These are phyloP conservation scores for Aspergillus heteromorphus DNA, from an alignment of 495 filamentous ascomycete genomes.

Conservation along the genomic window DNA sequence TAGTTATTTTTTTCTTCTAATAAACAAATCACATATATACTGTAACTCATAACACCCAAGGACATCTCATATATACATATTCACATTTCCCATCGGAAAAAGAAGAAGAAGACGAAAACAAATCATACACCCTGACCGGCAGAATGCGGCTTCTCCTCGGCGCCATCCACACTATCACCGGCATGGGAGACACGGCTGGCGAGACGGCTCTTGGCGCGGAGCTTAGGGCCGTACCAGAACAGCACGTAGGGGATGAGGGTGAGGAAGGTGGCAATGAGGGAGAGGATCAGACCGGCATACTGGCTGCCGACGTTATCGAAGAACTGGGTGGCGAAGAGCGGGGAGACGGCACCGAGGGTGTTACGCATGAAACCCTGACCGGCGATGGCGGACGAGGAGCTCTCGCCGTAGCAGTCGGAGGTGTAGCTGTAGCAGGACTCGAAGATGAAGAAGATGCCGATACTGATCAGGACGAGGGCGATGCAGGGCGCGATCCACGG, in stretches of 20 bases:
- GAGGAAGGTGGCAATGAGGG: slow-evolving; percentile 33
- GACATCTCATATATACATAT: neutral
- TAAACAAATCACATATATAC: neutral
- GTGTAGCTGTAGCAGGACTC: slow-evolving; percentile 43
- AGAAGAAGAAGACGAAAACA: neutral
- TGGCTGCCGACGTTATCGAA: slow-evolving; percentile 42
- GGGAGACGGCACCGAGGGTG: slow-evolving; percentile 44
- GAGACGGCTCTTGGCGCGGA: slow-evolving; percentile 33
- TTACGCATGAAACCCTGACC: slow-evolving; percentile 47
- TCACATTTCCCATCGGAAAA: neutral
- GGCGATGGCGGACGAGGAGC: slow-evolving; percentile 41
- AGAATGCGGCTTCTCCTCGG: neutral
- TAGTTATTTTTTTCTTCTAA: neutral
- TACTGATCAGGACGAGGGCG: slow-evolving; percentile 36
- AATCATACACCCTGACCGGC: neutral
- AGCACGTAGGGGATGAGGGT: slow-evolving; percentile 38
- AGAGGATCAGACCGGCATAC: slow-evolving; percentile 40
- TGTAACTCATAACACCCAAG: neutral
- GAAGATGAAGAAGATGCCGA: slow-evolving; percentile 48
- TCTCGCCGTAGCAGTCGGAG: slow-evolving; percentile 40
- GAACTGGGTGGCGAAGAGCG: slow-evolving; percentile 44
- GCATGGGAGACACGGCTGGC: slow-evolving; percentile 41
- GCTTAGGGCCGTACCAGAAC: slow-evolving; percentile 37
- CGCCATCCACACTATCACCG: slow-evolving; percentile 49
- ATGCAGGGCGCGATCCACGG: slow-evolving; percentile 62